phyloP scores from a whole-genome alignment of 306 rosid species.

The Dryas alaskensis region DNA sequence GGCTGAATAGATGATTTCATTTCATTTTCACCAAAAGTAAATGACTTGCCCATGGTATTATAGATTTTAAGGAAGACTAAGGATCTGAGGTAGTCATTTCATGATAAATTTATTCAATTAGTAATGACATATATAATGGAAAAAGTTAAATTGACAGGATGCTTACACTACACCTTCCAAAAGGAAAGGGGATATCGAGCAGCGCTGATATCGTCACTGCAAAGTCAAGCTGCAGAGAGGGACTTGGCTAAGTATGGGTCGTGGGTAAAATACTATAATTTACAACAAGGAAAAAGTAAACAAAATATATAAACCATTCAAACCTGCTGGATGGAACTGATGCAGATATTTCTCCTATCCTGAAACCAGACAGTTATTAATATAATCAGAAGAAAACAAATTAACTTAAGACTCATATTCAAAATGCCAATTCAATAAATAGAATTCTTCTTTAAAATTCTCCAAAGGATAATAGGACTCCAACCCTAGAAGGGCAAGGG shows the following conservation, averaged over 20 bases:
- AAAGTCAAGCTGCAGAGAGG: slow-evolving; percentile 86
- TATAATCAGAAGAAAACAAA: slow-evolving; percentile 18
- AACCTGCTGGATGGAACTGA: slow-evolving; percentile 90
- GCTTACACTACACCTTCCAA: slow-evolving; percentile 98
- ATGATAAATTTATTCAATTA: slow-evolving; percentile 11
- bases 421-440: neutral
- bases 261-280: slow-evolving; percentile 6
- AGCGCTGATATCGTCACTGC: slow-evolving; percentile 85
- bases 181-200: slow-evolving; percentile 94
- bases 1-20: slow-evolving; percentile 6
- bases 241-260: slow-evolving; percentile 32
- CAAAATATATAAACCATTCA: slow-evolving; percentile 26
- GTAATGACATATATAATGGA: slow-evolving; percentile 14
- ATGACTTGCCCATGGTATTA: neutral
- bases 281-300: slow-evolving; percentile 10
- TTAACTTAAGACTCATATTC: slow-evolving; percentile 2
- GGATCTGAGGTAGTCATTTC: slow-evolving; percentile 18
- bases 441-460: neutral
- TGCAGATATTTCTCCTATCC: slow-evolving; percentile 63
- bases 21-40: neutral
- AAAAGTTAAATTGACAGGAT: slow-evolving; percentile 34
- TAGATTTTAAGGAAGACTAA: neutral
- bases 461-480: neutral
- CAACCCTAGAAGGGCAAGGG: neutral
- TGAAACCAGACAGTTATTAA: slow-evolving; percentile 30